Evolutionary conservation across 495 filamentous ascomycete genomes (phyloP).

Genomic region (Aspergillus nanangensis): DNA sequence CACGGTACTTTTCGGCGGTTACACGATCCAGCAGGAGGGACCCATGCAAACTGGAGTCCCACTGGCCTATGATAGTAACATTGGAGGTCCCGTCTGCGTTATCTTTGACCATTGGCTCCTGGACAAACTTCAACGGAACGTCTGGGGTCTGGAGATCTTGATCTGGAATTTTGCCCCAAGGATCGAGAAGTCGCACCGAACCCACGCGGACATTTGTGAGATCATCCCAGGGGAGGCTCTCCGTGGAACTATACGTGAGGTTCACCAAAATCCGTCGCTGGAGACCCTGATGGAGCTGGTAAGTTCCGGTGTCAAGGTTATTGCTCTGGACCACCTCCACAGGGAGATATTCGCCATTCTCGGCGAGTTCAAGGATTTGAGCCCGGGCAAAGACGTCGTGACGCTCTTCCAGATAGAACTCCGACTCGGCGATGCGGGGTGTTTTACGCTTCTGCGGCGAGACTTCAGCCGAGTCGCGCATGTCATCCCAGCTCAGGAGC

Average conservation of each 20-base stretch:
- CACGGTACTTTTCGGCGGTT: constrained; percentile 84
- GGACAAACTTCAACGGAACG: constrained; percentile 69
- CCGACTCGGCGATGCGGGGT: constrained; percentile 78
- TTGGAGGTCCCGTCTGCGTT: constrained; percentile 91
- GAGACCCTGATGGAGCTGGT: constrained; percentile 92
- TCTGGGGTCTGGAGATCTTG: constrained; percentile 66
- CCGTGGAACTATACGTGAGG: constrained; percentile 82
- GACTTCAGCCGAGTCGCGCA: constrained; percentile 62
- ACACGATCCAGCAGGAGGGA: constrained; percentile 86
- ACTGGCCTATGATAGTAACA: constrained; percentile 80
- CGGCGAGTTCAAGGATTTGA: constrained; percentile 86
- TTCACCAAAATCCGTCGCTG: constrained; percentile 85
- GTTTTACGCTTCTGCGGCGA: constrained; percentile 56
- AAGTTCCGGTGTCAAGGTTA: constrained; percentile 77
- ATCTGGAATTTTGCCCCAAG: constrained; percentile 78
- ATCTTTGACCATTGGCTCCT: constrained; percentile 68
- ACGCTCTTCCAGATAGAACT: constrained; percentile 87
- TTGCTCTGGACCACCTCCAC: constrained; percentile 87
- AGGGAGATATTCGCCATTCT: constrained; percentile 84
- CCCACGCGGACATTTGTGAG: constrained; percentile 71
- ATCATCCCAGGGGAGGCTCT: constrained; percentile 81
- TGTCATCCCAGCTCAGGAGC: constrained; percentile 97
- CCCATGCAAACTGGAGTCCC: constrained; percentile 91
- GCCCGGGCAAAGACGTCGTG: constrained; percentile 88
- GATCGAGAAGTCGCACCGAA: constrained; percentile 75